Evolutionary conservation across 1,284 basidiomycete genomes (phyloP), one percentile per base, ranked within the genome.

Genomic region (Neolentinus lepideus): DNA sequence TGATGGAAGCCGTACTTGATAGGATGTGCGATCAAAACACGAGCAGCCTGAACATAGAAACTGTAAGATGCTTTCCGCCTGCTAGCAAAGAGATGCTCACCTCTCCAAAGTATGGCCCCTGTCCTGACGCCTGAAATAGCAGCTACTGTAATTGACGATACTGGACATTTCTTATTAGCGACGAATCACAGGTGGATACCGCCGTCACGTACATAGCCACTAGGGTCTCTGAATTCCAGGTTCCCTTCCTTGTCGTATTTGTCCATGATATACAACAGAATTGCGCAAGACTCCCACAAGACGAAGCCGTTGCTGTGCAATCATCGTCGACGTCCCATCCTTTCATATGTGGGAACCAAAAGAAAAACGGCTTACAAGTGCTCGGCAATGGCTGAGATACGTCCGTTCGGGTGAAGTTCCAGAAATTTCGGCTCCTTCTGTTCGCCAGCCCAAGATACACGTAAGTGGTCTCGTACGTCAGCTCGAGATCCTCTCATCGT

Each of bases 371-470:
- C 56, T 59, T 70, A 69, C 45, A 58, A 26, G 60, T 70, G 69
- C 60, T 73, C 71, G 35, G 72, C 63, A 38, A 73, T 54, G n/a
- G 65, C 62, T 9, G 70, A 69, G 47, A 71, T 68, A 19, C 68
- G 64, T 0, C 67, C 66, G 58, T 72, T 72, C 9, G 66, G 67
- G 60, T 67, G 67, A 38, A 62, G 50, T 58, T 63, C 59, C 36
- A 55, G 51, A 59, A 64, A 63, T 45, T 58, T 60, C 0, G 59
- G 57, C 1, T 19, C 45, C 61, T 69, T 70, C 31, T 68, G 65
- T 59, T 70, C 68, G 21, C 54, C 54, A 51, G 59, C 63, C 31
- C 24, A 51, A 67, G 64, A 54, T 66, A 58, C 54, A 68, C 63
- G 60, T 60, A 68, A 48, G 61, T 62, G 53, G 64, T 57, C 59